A percentile compares a stretch with the other conserved stretches of the same genome.
These are phyloP conservation scores for Pestalotiopsis sp. DNA, from an alignment of 2,329 filamentous ascomycete species.

Conservation along the genomic window DNA sequence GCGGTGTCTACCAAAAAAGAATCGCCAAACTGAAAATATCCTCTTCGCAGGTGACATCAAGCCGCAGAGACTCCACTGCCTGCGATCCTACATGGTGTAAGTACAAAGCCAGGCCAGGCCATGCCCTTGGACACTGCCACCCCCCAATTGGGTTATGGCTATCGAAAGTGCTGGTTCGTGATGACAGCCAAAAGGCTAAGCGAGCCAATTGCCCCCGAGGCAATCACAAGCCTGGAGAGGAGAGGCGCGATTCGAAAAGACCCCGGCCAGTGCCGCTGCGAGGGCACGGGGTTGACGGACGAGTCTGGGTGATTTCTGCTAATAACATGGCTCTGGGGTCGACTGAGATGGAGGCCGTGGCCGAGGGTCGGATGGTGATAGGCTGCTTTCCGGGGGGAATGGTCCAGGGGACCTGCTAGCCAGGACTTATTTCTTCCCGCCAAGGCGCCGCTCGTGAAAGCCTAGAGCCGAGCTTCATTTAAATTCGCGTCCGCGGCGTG, in stretches of 20 bases:
- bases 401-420: not conserved
- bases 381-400: not conserved
- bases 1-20: not conserved
- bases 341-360: not conserved
- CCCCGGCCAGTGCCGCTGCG: not conserved
- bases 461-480: not conserved
- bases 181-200: constrained; percentile 7
- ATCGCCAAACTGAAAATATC: not conserved
- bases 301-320: not conserved
- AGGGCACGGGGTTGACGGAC: not conserved
- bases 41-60: constrained; percentile 1
- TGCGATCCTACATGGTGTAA: not conserved
- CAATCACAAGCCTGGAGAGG: not conserved
- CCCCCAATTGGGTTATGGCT: constrained; percentile 3
- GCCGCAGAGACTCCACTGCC: constrained; percentile 5
- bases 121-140: constrained; percentile 4
- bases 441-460: not conserved
- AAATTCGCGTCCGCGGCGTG: not conserved
- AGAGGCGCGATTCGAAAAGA: not conserved
- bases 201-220: constrained; percentile 2
- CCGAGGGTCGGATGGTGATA: not conserved
- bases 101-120: too few species aligned
- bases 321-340: too few species aligned
- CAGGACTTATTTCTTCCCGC: not conserved
- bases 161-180: not conserved